Evolutionary conservation across 2,329 filamentous ascomycete genomes (phyloP).

Genomic region (Penicillium psychrosexuale): DNA sequence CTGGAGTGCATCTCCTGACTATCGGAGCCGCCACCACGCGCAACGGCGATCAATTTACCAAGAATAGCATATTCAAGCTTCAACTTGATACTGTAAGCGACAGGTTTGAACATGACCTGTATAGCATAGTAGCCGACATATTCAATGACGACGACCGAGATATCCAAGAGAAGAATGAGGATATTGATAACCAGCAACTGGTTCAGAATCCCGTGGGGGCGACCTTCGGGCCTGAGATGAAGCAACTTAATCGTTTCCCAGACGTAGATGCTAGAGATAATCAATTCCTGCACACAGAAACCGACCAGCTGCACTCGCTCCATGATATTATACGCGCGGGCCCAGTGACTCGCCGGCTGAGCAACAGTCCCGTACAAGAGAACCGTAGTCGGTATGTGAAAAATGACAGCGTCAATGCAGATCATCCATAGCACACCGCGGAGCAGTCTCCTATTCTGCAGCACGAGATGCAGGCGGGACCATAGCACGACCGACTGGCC

Average conservation of each 20-base stretch:
- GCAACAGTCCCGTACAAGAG: conserved; percentile 38
- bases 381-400: conserved; percentile 42
- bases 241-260: conserved; percentile 43
- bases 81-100: conserved; percentile 41
- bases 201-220: conserved; percentile 19
- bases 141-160: conserved; percentile 41
- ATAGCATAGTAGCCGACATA: conserved; percentile 41
- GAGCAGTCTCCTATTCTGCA: conserved; percentile 36
- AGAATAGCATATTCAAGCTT: conserved; percentile 57
- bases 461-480: conserved; percentile 46
- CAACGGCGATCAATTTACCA: conserved; percentile 40
- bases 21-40: conserved; percentile 9
- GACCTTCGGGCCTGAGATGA: conserved; percentile 18
- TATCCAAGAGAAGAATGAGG: conserved; percentile 47
- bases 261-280: conserved; percentile 53
- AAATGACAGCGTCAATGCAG: conserved; percentile 39
- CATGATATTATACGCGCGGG: conserved; percentile 39
- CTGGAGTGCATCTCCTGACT: conserved; percentile 14
- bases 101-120: conserved; percentile 42
- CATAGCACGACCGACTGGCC: conserved; percentile 48
- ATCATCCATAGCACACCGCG: conserved; percentile 44
- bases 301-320: conserved; percentile 53
- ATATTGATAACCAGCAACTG: conserved; percentile 54
- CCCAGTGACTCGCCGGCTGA: conserved; percentile 16
- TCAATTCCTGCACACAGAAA: conserved; percentile 53